A percentile compares a stretch with the other conserved stretches of the same genome.
Evolutionary conservation across 306 rosid species (phyloP).

Genomic region (Quillaja saponaria): DNA sequence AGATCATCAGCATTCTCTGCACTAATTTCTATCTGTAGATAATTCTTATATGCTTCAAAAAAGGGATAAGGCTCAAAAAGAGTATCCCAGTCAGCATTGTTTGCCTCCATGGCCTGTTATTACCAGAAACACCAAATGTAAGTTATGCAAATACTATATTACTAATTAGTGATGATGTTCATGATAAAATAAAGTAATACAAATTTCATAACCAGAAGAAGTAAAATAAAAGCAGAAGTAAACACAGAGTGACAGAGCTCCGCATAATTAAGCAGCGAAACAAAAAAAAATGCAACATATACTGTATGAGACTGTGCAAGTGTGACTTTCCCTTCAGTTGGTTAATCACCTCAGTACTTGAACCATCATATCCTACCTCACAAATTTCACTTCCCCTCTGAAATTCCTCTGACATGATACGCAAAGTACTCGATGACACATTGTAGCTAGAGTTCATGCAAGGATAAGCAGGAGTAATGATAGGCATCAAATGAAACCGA

Average conservation of each 20-base stretch:
- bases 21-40: slow-evolving; percentile 77
- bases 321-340: background rate
- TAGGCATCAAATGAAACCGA: slow-evolving; percentile 86
- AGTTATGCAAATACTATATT: background rate
- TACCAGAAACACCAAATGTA: slow-evolving; percentile 31
- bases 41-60: slow-evolving; percentile 84
- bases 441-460: slow-evolving; percentile 98
- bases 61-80: slow-evolving; percentile 87
- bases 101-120: slow-evolving; percentile 80
- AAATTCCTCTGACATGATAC: slow-evolving; percentile 85
- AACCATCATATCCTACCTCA: slow-evolving; percentile 58
- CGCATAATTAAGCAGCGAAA: too few species aligned
- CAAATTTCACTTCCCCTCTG: slow-evolving; percentile 89
- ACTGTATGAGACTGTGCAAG: too few species aligned
- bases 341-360: background rate
- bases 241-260: too few species aligned
- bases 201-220: slow-evolving; percentile 21
- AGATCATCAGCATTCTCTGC: slow-evolving; percentile 79
- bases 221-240: background rate
- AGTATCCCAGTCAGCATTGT: slow-evolving; percentile 84
- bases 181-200: background rate
- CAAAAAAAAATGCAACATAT: too few species aligned
- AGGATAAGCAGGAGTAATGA: slow-evolving; percentile 98
- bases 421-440: slow-evolving; percentile 86
- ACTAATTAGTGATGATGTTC: too few species aligned